Evolutionary conservation across 2,329 filamentous ascomycete genomes (phyloP).

Genomic region (Fonsecaea pedrosoi): DNA sequence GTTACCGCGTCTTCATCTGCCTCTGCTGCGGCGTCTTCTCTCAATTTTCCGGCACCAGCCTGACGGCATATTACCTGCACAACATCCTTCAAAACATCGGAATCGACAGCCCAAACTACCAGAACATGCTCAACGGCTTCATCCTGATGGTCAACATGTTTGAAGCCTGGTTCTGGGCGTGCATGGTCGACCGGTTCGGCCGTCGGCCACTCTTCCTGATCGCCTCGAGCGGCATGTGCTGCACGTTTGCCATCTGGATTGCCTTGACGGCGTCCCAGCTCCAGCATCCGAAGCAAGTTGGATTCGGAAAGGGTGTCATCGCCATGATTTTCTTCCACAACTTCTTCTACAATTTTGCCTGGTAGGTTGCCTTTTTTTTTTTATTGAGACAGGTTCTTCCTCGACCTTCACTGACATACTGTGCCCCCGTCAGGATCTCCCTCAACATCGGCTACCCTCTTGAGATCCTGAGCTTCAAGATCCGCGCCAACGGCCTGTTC

Average conservation of each 20-base stretch:
- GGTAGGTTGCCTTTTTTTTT: conserved; percentile 42
- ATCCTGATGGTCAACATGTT: conserved; percentile 47
- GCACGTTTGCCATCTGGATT: conserved; percentile 52
- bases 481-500: conserved; percentile 55
- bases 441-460: conserved; percentile 50
- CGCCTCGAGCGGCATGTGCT: conserved; percentile 52
- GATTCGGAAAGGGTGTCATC: conserved; percentile 48
- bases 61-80: conserved; percentile 48
- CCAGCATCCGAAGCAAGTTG: conserved; percentile 40
- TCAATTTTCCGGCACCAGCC: conserved; percentile 61
- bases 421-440: conserved; percentile 48
- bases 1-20: conserved; percentile 60
- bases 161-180: conserved; percentile 46
- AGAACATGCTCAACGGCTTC: conserved; percentile 49
- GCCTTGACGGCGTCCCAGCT: conserved; percentile 46
- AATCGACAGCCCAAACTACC: conserved; percentile 43
- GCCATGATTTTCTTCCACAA: conserved; percentile 54
- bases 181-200: conserved; percentile 49
- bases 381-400: conserved; percentile 17
- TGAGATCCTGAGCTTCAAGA: conserved; percentile 57
- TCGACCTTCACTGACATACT: background rate
- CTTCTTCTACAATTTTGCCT: conserved; percentile 50
- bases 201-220: conserved; percentile 53
- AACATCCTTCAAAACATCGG: conserved; percentile 48
- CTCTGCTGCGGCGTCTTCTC: conserved; percentile 61